Percentiles rank a stretch among this genome's conserved stretches.
Conservation (phyloP, 495 filamentous ascomycete genomes). For the Ramalina intermedia region DNA sequence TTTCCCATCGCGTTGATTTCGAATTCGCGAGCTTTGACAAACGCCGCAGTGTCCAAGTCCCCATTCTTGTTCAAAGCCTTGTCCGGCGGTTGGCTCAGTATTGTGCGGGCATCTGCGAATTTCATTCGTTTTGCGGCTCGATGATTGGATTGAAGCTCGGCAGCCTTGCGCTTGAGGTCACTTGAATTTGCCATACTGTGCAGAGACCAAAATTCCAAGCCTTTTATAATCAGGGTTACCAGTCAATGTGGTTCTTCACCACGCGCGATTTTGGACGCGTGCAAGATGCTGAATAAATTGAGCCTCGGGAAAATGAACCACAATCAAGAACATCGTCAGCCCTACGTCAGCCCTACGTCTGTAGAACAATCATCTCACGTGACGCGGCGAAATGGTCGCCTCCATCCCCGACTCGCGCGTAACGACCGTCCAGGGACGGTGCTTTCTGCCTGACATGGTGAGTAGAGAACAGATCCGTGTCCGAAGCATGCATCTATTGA, state of each 20-base stretch:
- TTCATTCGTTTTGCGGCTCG: conserved; percentile 47
- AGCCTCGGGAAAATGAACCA: no score
- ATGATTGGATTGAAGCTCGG: conserved; percentile 1
- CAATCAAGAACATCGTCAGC: no score
- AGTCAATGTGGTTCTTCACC: background rate
- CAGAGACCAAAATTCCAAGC: background rate
- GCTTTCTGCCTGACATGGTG: no score
- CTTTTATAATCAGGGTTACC: background rate
- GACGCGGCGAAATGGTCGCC: no score
- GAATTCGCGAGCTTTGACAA: conserved; percentile 67
- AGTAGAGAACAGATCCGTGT: no score
- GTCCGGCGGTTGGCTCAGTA: conserved; percentile 56
- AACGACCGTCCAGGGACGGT: no score
- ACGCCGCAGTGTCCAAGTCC: conserved; percentile 65
- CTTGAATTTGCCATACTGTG: conserved; percentile 4
- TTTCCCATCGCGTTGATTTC: conserved; percentile 76
- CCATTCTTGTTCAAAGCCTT: conserved; percentile 60
- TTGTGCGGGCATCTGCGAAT: conserved; percentile 50
- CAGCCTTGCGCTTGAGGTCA: conserved; percentile 11
- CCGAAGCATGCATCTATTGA: no score
- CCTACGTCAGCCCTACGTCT: no score
- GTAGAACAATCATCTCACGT: no score
- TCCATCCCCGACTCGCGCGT: no score
- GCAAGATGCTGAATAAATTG: no score
- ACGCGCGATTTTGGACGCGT: background rate